Base-by-base conservation (phyloP, 495 filamentous ascomycete species). In the Penicillium soppii region DNA sequence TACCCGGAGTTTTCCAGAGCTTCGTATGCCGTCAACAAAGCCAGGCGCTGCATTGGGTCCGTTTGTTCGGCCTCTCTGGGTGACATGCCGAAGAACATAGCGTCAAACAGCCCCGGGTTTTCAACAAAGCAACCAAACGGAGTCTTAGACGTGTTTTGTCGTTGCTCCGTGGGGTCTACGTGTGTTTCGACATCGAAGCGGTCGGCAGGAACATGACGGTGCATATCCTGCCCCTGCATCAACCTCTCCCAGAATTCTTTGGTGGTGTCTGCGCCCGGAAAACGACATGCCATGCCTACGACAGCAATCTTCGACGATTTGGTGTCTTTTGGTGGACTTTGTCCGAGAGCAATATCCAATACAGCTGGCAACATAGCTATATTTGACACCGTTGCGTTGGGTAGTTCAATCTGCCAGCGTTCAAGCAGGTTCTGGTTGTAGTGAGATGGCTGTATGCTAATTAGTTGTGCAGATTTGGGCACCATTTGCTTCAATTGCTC, bases 21-120 rank as follows among this genome's bases (percentile, higher is more conserved):
- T 58, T 90, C 87, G 50, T 91, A 91, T 0, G 84, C 82, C 2
- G 84, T 88, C 9, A 82, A 77, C n/a, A 95, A 61, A 0, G 85
- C 80, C 45, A 90, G 70, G 20, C 88, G 78, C 55, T 91, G 89
- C 76, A 86, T 83, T 0, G 90, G 90, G 66, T 92, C 88, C 2
- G 84, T 89, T 50, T 88, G 82, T 80, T 4, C 42, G 0, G 76
- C 74, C 50, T 80, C 77, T 66, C 70, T n/a, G 6, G 70, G 70
- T 8, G 70, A 73, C 56, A 73, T 67, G 33, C 65, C 63, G 49
- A 73, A 73, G 46, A 73, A 67, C 0, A 25, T 26, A 0, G 66
- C 47, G 43, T 73, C 70, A 30, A 73, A 73, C 3, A 57, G 9
- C 12, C 60, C 68, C 1, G 70, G 61, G 0, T 62, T 29, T 30